A percentile compares a stretch with the other conserved stretches of the same genome.
Evolutionary conservation across 2,329 filamentous ascomycete genomes (phyloP).

Genomic region (Exophiala oligosperma): DNA sequence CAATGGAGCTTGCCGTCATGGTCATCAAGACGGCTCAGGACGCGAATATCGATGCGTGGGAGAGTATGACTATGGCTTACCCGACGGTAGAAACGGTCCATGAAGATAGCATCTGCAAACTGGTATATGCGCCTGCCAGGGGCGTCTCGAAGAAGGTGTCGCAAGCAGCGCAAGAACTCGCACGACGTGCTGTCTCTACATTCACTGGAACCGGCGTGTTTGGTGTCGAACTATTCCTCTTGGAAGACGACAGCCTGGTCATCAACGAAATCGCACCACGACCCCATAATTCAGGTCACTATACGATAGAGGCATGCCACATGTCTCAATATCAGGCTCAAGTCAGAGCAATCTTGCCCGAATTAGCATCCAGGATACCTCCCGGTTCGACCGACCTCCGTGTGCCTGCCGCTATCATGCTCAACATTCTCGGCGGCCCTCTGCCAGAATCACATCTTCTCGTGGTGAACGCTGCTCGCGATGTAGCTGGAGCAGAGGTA

Average conservation of each 20-base stretch:
- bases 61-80: conserved; percentile 61
- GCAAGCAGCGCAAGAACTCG: conserved; percentile 70
- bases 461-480: conserved; percentile 57
- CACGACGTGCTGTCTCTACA: conserved; percentile 73
- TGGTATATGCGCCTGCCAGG: conserved; percentile 82
- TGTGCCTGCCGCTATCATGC: conserved; percentile 52
- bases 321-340: conserved; percentile 93
- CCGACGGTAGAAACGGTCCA: conserved; percentile 93
- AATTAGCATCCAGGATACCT: conserved; percentile 60
- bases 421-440: conserved; percentile 59
- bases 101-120: conserved; percentile 92
- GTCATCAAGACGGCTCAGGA: conserved; percentile 82
- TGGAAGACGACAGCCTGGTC: conserved; percentile 68
- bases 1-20: conserved; percentile 88
- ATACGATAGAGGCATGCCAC: conserved; percentile 87
- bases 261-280: conserved; percentile 86
- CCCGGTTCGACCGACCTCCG: conserved; percentile 46
- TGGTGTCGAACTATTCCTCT: conserved; percentile 93
- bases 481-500: conserved; percentile 61
- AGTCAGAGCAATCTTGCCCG: conserved; percentile 71
- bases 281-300: conserved; percentile 89
- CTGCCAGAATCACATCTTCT: conserved; percentile 62
- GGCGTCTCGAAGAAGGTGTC: conserved; percentile 62
- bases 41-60: conserved; percentile 48
- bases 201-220: conserved; percentile 91